phyloP scores from a whole-genome alignment of 441 rosid genomes.

The Populus tomentosa region DNA sequence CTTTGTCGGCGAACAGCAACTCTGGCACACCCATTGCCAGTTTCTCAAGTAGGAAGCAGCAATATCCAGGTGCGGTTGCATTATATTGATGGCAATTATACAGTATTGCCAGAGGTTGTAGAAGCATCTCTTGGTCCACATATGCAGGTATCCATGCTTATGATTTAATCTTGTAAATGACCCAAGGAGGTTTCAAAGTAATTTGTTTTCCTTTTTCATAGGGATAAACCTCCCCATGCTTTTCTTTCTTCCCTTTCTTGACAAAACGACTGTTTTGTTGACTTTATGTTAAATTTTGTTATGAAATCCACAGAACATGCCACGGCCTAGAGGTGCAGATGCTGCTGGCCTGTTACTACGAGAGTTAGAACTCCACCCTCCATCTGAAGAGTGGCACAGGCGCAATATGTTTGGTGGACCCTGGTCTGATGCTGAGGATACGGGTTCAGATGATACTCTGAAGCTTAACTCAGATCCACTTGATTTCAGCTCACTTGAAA shows the following conservation, averaged over 20 bases:
- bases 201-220: not conserved
- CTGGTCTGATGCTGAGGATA: constrained; percentile 83
- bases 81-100: constrained; percentile 95
- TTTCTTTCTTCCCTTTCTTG: not conserved
- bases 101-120: constrained; percentile 98
- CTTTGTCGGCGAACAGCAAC: constrained; percentile 87
- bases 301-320: constrained; percentile 72
- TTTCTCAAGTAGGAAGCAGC: constrained; percentile 88
- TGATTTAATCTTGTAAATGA: not conserved
- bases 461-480: constrained; percentile 39
- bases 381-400: constrained; percentile 99
- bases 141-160: constrained; percentile 74
- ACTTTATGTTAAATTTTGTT: not conserved
- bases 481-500: constrained; percentile 38
- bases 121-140: constrained; percentile 99
- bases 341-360: constrained; percentile 97
- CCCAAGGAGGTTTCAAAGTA: not conserved
- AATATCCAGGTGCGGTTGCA: constrained; percentile 97
- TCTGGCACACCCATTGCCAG: constrained; percentile 80
- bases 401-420: constrained; percentile 98
- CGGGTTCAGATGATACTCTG: constrained; percentile 47
- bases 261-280: not conserved
- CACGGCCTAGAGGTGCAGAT: constrained; percentile 99
- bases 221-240: not conserved
- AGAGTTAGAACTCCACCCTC: constrained; percentile 96